These are phyloP conservation scores for Nannizziopsis barbatae DNA, from an alignment of 2,329 filamentous ascomycete species.

Conservation along the genomic window DNA sequence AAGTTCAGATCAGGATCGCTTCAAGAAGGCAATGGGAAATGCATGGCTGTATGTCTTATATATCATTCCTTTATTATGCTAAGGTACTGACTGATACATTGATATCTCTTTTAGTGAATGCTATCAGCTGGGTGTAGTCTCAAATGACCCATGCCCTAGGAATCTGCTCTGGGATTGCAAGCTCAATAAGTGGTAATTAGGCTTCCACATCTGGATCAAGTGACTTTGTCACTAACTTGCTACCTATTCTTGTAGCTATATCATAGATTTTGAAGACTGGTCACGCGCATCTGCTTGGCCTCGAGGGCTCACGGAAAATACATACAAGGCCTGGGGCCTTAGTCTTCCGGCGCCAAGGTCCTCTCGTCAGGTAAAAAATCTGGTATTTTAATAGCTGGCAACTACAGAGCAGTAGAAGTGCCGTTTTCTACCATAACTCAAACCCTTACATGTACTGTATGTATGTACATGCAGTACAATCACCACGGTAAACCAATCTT, in stretches of 20 bases:
- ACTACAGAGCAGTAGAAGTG: too few species aligned
- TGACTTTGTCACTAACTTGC: neutral
- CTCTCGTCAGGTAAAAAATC: too few species aligned
- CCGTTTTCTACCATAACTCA: too few species aligned
- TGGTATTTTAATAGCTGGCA: too few species aligned
- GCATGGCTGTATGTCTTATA: slow-evolving; percentile 2
- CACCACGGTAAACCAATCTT: too few species aligned
- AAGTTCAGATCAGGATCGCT: neutral
- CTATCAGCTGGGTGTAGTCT: neutral
- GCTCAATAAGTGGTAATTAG: neutral
- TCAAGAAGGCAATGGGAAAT: neutral
- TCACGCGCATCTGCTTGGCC: too few species aligned
- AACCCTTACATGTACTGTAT: too few species aligned
- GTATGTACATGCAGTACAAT: too few species aligned
- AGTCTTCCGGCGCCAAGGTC: too few species aligned
- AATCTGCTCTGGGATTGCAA: slow-evolving; percentile 7
- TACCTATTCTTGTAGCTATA: neutral
- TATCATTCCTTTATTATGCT: neutral
- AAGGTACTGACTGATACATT: neutral
- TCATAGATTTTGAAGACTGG: slow-evolving; percentile 7
- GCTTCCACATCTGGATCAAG: too few species aligned
- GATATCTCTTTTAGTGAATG: slow-evolving; percentile 3
- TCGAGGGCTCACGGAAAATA: too few species aligned
- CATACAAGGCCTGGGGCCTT: too few species aligned
- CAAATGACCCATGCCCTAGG: neutral